Base-by-base conservation (phyloP, 2,329 filamentous ascomycete genomes). In the Botryotinia narcissicola region DNA sequence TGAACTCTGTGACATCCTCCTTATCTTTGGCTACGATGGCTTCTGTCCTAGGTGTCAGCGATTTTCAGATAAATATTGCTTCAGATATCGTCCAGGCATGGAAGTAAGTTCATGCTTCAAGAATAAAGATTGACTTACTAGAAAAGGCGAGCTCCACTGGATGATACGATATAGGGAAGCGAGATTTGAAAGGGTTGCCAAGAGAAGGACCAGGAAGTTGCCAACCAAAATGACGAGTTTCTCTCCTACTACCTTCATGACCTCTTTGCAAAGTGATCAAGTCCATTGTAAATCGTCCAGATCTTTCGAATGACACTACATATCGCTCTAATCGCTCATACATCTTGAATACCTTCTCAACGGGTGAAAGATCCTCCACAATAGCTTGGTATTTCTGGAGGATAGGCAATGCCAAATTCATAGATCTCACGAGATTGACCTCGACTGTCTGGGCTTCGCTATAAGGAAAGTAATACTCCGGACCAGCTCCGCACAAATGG, bases 221-320 rank as follows among this genome's bases (percentile, higher is more conserved):
- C 71, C 71, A 73, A 44, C 71, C 71, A n/a, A 25, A 73, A 37
- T 73, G 63, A 46, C 71, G 71, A 60, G 7, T 32, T 16, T 73
- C 71, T 29, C 37, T n/a, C 40, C 25, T 14, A 32, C 14, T 32
- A 14, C 16, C 6, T 18, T n/a, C 54, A 35, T 61, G 54, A n/a
- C 63, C 63, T 48, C 32, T 57, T 37, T 60, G 63, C n/a, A 73
- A 42, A 22, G 46, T 62, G 9, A 35, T 4, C 59, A 73, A 46
- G 44, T 73, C 72, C 9, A 12, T 18, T 7, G 8, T 18, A 10
- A 62, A 73, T 18, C 8, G 4, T 20, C 5, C 54, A 22, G 64
- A 70, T 44, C 66, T 68, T 44, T 73, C 72, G 25, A 73, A 71
- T 9, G 4, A 44, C 1, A 1, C 7, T 12, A 59, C 67, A 32